phyloP scores from a whole-genome alignment of 371 early-diverging fungal genomes.

The Mortierella sp. region DNA sequence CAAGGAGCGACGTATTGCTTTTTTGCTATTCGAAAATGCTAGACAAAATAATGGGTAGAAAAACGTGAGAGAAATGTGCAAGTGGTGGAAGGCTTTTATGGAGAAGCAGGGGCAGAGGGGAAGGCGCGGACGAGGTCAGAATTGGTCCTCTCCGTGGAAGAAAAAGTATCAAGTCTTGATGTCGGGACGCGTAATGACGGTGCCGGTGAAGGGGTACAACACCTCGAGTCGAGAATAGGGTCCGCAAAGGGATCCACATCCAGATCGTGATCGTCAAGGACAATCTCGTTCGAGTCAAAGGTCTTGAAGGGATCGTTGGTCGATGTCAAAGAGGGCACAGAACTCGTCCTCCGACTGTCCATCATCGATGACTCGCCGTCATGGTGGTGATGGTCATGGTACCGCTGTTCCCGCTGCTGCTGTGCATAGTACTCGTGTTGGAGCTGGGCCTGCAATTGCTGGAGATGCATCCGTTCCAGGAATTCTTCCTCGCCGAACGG shows the following conservation, averaged over 20 bases:
- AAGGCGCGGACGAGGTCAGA: not conserved
- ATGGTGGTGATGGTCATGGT: conserved; percentile 11
- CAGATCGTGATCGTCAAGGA: conserved; percentile 9
- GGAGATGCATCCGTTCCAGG: conserved; percentile 29
- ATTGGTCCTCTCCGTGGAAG: not conserved
- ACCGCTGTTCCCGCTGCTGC: conserved; percentile 5
- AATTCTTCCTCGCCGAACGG: conserved; percentile 40
- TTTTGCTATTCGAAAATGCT: not conserved
- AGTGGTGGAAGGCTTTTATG: not conserved
- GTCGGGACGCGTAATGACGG: not conserved
- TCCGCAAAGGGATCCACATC: conserved; percentile 34
- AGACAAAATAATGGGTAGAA: not conserved
- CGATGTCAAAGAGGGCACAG: conserved; percentile 46
- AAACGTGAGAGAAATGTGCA: not conserved
- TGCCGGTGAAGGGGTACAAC: not conserved
- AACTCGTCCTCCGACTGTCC: conserved; percentile 31
- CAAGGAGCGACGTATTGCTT: not conserved
- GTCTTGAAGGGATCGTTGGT: conserved; percentile 55
- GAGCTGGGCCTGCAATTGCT: conserved; percentile 24
- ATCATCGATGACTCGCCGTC: no score
- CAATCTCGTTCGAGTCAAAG: conserved; percentile 50
- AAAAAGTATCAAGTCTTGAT: no score
- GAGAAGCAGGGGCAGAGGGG: not conserved
- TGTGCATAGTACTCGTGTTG: conserved; percentile 29
- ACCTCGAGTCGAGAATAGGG: conserved; percentile 17